Evolutionary conservation across 352 stramenopile species (phyloP).

Genomic region (Phytophthora foliorum): DNA sequence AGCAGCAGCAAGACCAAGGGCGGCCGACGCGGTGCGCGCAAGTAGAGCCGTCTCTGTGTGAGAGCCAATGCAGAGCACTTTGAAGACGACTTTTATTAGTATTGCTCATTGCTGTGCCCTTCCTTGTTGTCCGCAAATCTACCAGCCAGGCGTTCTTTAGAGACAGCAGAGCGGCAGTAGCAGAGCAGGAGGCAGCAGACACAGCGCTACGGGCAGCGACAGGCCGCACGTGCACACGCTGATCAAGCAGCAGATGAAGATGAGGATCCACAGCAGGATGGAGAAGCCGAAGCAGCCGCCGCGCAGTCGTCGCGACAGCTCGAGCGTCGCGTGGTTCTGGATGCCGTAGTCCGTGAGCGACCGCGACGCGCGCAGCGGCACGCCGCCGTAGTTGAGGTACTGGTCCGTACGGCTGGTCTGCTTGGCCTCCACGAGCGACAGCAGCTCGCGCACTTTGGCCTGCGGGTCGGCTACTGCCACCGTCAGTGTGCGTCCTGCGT

Average conservation of each 20-base stretch:
- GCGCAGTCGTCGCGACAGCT: conserved; percentile 49
- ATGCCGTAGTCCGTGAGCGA: conserved; percentile 73
- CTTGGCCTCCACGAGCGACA: conserved; percentile 44
- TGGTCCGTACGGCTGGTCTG: conserved; percentile 4
- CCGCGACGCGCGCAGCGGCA: conserved; percentile 58
- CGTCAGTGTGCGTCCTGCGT: conserved; percentile 49
- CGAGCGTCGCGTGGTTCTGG: conserved; percentile 72
- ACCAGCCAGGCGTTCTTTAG: no score
- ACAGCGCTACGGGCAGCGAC: conserved; percentile 66
- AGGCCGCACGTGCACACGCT: conserved; percentile 82
- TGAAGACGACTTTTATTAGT: conserved; percentile 32
- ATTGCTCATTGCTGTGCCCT: no score
- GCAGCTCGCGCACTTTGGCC: conserved; percentile 51
- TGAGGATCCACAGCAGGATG: conserved; percentile 81
- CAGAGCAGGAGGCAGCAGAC: conserved; percentile 66
- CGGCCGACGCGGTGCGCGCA: conserved; percentile 40
- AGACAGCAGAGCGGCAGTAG: conserved; percentile 79
- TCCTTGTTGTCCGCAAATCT: no score
- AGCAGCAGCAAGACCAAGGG: conserved; percentile 38
- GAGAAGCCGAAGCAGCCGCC: conserved; percentile 81
- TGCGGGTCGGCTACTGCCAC: conserved; percentile 38
- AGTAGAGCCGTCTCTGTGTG: conserved; percentile 33
- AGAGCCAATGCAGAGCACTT: neutral
- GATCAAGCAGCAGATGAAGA: conserved; percentile 77
- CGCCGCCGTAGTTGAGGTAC: conserved; percentile 72